Conservation (phyloP, 805 yeast genomes). For the Schwanniomyces vanrijiae region DNA sequence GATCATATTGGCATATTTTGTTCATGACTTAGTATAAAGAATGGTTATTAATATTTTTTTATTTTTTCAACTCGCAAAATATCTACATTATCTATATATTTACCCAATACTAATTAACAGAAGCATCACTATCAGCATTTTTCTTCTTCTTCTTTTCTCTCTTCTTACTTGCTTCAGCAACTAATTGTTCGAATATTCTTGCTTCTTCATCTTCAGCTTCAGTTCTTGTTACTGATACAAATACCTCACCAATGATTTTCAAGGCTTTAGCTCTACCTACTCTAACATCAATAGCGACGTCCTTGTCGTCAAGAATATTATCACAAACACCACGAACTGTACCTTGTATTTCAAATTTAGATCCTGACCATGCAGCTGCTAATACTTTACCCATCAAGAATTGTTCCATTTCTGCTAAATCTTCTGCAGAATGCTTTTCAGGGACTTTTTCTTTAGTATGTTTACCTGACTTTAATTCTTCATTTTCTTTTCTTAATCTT, state of each 20-base stretch:
- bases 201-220: conserved; percentile 75
- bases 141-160: conserved; percentile 32
- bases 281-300: conserved; percentile 45
- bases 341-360: conserved; percentile 73
- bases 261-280: conserved; percentile 64
- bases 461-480: conserved; percentile 18
- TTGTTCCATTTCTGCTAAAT: conserved; percentile 70
- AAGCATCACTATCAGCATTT: not conserved
- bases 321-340: conserved; percentile 74
- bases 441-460: conserved; percentile 21
- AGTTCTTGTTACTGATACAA: conserved; percentile 57
- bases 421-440: conserved; percentile 51
- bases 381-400: conserved; percentile 75
- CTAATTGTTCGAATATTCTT: conserved; percentile 71
- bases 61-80: not conserved
- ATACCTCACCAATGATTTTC: conserved; percentile 61
- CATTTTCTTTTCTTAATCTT: conserved; percentile 16
- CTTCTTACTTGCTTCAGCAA: conserved; percentile 47
- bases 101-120: not conserved
- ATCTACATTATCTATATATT: not conserved
- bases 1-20: not conserved
- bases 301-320: conserved; percentile 57
- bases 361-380: conserved; percentile 84
- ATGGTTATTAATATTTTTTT: not conserved
- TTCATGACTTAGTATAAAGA: not conserved